These are phyloP conservation scores for Penicillium glabrum DNA, from an alignment of 2,329 filamentous ascomycete species.

Conservation along the genomic window DNA sequence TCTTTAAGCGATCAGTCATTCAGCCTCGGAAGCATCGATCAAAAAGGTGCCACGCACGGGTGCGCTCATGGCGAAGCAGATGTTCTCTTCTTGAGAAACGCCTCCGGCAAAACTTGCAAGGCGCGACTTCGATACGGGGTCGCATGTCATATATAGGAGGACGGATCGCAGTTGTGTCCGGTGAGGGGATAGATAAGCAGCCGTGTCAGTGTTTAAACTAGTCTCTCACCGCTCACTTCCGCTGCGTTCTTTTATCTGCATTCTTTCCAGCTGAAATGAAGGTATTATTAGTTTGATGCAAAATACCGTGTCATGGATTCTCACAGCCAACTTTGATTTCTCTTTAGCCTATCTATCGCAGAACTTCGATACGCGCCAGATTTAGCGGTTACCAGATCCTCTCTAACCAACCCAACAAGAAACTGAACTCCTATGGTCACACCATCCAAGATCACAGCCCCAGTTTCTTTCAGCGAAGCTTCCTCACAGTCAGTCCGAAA, in stretches of 20 bases:
- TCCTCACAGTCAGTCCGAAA: background rate
- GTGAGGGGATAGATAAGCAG: background rate
- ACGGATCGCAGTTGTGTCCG: background rate
- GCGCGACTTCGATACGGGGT: background rate
- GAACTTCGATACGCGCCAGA: background rate
- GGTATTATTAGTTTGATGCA: background rate
- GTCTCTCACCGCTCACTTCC: background rate
- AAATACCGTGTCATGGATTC: background rate
- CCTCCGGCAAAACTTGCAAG: slow-evolving; percentile 1
- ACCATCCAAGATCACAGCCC: background rate
- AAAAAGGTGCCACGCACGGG: background rate
- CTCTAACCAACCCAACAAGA: background rate
- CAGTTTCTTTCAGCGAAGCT: background rate
- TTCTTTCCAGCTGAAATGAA: background rate
- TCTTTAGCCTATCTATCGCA: background rate
- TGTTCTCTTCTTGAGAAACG: slow-evolving; percentile 1
- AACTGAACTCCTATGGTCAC: background rate
- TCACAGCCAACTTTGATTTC: background rate
- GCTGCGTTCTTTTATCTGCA: background rate
- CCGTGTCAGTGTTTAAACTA: background rate
- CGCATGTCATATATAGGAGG: background rate
- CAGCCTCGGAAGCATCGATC: background rate
- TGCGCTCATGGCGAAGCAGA: slow-evolving; percentile 2
- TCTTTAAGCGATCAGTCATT: background rate
- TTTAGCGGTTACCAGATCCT: background rate